Conservation (phyloP, 331 rosid genomes). For the Rhamnella rubrinervis region DNA sequence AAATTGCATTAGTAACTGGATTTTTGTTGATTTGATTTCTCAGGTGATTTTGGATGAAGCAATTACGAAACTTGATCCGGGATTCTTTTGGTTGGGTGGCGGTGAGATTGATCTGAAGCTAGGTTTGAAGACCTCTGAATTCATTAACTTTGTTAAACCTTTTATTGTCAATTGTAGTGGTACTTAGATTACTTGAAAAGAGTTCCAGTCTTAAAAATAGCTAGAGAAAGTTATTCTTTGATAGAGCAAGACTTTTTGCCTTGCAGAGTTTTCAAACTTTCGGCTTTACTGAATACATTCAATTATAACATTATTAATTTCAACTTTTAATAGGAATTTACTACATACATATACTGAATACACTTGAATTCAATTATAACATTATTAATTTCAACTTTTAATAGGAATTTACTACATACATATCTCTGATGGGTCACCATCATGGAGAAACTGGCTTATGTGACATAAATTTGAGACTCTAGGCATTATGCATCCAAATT, state of each 20-base stretch:
- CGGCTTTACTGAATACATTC: too few relatives aligned
- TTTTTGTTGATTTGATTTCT: conserved; percentile 5
- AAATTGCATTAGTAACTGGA: too few relatives aligned
- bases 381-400: too few relatives aligned
- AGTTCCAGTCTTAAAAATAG: not conserved
- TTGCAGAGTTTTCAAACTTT: not conserved
- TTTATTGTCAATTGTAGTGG: conserved; percentile 69
- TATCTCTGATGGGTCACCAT: not conserved
- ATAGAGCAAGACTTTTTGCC: not conserved
- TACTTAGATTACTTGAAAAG: conserved; percentile 34
- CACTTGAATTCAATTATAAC: too few relatives aligned
- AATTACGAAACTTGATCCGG: conserved; percentile 72
- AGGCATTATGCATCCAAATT: conserved; percentile 5
- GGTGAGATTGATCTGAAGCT: conserved; percentile 91
- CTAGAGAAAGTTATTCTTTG: not conserved
- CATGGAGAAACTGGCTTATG: not conserved
- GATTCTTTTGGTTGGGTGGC: conserved; percentile 99
- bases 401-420: not conserved
- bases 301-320: too few relatives aligned
- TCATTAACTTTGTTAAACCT: conserved; percentile 61
- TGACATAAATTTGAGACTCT: not conserved
- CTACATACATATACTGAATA: not conserved
- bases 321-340: too few relatives aligned
- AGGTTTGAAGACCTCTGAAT: conserved; percentile 73
- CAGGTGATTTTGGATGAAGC: conserved; percentile 89